Evolutionary conservation across 2,329 filamentous ascomycete genomes (phyloP), one percentile per base, ranked within the genome.

Genomic region (Leptodontidium sp.): DNA sequence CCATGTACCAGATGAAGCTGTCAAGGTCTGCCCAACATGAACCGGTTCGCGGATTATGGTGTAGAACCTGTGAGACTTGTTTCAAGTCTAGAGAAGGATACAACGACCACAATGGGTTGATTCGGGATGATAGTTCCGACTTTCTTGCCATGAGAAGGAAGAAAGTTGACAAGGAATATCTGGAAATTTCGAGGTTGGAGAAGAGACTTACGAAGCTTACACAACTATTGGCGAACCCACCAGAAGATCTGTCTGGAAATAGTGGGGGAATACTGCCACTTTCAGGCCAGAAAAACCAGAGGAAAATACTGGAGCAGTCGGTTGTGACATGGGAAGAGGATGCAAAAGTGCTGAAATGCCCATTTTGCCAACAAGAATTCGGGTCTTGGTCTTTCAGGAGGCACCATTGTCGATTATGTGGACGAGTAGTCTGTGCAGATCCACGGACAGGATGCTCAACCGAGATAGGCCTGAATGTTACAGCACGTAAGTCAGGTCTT

Each of bases 1-100:
- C 96, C 64, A 97, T 99, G 94, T 99, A 98, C 78, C 95, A 99
- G 82, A 98, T 98, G 92, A 98, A 97, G 83, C 85, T 99, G 12
- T 97, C 94, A 9, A 86, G 94, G 65, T 91, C 94, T 38, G 96
- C 96, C 4, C 87, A 90, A 68, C 93, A 98, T 80, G 96, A 99
- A 72, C 95, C 96, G 0, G 88, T 96, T 1, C 85, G 95, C 70
- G 96, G 96, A 8, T 88, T 93, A 74, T 99, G 96, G 96, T 97
- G 93, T 75, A 84, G 96, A 63, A 95, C 98, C 1, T 99, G 96
- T 78, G 96, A 99, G 82, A 98, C 96, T n/a, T 99, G 96, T 81
- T 99, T 96, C 82, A 98, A 98, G 82, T 97, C 94, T 63, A 88
- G 96, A 75, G 93, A 94, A 32, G 96, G 96, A 3, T 99, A 99